Percentiles rank a stretch among this genome's conserved stretches.
Conservation (phyloP, 768 basidiomycete species). For the Russula abietina region DNA sequence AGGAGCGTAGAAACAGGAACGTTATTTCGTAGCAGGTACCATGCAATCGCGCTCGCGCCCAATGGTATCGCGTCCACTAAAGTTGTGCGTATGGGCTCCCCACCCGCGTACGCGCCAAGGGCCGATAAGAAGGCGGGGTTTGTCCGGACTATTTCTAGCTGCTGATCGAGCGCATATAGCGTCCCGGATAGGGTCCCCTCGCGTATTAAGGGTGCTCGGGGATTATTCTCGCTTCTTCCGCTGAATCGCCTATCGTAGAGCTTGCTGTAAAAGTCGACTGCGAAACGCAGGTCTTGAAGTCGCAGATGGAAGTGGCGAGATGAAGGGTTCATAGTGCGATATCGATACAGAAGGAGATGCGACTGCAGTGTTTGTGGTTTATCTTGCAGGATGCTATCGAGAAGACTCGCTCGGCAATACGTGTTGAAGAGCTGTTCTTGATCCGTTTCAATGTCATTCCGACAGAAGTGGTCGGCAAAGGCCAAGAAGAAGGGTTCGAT, state of each 20-base stretch:
- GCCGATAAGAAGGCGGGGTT: conserved; percentile 38
- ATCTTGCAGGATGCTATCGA: conserved; percentile 89
- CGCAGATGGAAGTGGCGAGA: conserved; percentile 60
- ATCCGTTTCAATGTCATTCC: conserved; percentile 51
- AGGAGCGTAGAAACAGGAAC: conserved; percentile 69
- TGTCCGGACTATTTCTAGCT: conserved; percentile 43
- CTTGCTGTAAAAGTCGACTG: conserved; percentile 69
- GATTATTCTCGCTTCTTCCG: conserved; percentile 59
- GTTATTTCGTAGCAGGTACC: conserved; percentile 65
- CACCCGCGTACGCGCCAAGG: conserved; percentile 51
- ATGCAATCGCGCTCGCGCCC: conserved; percentile 45
- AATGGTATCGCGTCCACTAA: conserved; percentile 3
- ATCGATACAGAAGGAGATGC: conserved; percentile 65
- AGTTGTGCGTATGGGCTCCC: conserved; percentile 36
- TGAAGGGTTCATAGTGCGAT: conserved; percentile 53
- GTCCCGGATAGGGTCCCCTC: conserved; percentile 66
- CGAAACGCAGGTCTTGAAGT: conserved; percentile 69
- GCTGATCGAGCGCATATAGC: conserved; percentile 54
- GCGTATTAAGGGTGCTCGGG: conserved; percentile 61
- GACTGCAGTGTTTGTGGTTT: conserved; percentile 74
- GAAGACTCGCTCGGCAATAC: conserved; percentile 68
- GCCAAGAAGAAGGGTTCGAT: conserved; percentile 74
- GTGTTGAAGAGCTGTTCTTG: conserved; percentile 58
- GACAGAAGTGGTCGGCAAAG: conserved; percentile 74
- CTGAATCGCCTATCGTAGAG: conserved; percentile 72